Conservation (phyloP, 1,284 basidiomycete species). For the Boletus semigastroideus region DNA sequence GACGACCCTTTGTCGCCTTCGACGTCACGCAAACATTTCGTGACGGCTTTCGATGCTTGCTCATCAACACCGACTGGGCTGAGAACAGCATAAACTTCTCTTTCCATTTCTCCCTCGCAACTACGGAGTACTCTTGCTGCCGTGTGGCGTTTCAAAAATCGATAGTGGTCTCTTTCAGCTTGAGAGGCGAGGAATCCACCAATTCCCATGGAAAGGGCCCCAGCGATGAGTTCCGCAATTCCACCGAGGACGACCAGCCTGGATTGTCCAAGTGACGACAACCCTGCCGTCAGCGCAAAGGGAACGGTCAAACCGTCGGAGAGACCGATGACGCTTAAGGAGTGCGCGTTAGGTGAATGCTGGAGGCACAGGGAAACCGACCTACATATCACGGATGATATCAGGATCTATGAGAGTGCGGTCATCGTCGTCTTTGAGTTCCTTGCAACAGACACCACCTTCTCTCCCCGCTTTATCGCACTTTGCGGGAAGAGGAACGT, state of each 20-base stretch:
- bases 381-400: conserved; percentile 79
- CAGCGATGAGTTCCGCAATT: conserved; percentile 89
- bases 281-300: conserved; percentile 86
- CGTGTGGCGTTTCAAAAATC: conserved; percentile 75
- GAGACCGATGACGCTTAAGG: conserved; percentile 83
- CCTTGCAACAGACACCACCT: conserved; percentile 78
- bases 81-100: conserved; percentile 88
- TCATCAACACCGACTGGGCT: conserved; percentile 89
- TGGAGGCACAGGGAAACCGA: not conserved
- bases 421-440: conserved; percentile 75
- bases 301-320: conserved; percentile 96
- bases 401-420: conserved; percentile 82
- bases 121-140: conserved; percentile 82
- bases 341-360: not conserved
- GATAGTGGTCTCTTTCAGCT: conserved; percentile 93
- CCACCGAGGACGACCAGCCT: conserved; percentile 89
- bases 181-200: conserved; percentile 97
- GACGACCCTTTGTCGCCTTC: conserved; percentile 46
- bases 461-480: conserved; percentile 56
- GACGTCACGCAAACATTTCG: conserved; percentile 67
- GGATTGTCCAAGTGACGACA: conserved; percentile 88
- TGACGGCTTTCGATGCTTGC: conserved; percentile 76
- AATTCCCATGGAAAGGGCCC: conserved; percentile 97
- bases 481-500: conserved; percentile 51
- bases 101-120: conserved; percentile 93